Conservation (phyloP, 1,284 basidiomycete species). For the Moesziomyces globuligerus region DNA sequence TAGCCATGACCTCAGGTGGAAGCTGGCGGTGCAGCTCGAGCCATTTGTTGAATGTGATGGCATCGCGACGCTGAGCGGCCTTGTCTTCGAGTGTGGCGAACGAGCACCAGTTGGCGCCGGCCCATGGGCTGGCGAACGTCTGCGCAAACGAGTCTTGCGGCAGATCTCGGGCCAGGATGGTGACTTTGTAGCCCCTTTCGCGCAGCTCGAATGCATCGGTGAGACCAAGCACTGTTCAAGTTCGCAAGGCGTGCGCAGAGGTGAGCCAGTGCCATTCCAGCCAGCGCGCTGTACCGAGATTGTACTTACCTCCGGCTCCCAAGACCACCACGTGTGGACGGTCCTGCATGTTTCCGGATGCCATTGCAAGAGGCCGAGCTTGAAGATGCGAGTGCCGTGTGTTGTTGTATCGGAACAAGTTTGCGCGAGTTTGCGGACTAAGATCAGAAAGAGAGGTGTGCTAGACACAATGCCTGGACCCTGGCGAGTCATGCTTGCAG, state of each 20-base stretch:
- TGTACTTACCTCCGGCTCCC: conserved; percentile 52
- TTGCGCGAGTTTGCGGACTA: too few relatives aligned
- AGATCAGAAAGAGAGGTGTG: too few relatives aligned
- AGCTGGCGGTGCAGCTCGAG: conserved; percentile 32
- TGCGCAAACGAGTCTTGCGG: conserved; percentile 74
- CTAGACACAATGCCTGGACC: too few relatives aligned
- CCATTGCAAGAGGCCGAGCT: too few relatives aligned
- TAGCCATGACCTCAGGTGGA: conserved; percentile 41
- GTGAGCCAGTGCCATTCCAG: background rate
- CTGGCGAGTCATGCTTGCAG: too few relatives aligned
- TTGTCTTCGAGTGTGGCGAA: conserved; percentile 69
- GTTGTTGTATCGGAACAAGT: too few relatives aligned
- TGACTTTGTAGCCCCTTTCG: conserved; percentile 71
- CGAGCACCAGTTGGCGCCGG: conserved; percentile 78
- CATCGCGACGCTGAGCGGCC: conserved; percentile 33
- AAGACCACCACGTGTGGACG: conserved; percentile 38
- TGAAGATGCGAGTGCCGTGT: too few relatives aligned
- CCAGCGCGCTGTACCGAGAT: too few relatives aligned
- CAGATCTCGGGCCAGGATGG: conserved; percentile 75
- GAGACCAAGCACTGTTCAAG: conserved; percentile 69
- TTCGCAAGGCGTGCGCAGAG: too few relatives aligned
- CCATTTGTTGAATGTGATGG: conserved; percentile 48
- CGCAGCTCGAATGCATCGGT: conserved; percentile 69
- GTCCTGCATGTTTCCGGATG: background rate
- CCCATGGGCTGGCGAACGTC: conserved; percentile 78